A percentile compares a stretch with the other conserved stretches of the same genome.
Conservation (phyloP, 1,284 basidiomycete species). For the Ceratobasidium sp. region DNA sequence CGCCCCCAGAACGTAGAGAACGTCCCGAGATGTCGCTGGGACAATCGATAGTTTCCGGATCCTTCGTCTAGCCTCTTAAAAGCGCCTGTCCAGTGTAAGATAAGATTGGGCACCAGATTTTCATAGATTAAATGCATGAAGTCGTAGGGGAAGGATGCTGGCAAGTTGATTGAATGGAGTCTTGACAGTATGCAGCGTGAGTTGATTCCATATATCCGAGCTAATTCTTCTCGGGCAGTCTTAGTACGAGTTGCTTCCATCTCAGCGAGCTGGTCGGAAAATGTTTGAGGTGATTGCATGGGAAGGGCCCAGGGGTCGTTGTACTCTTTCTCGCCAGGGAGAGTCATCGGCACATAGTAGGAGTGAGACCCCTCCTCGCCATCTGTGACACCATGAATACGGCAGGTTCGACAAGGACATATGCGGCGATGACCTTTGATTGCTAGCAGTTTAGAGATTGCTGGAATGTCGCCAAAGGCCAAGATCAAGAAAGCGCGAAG, state of each 20-base stretch:
- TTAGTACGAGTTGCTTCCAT: conserved; percentile 46
- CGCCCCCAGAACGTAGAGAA: conserved; percentile 55
- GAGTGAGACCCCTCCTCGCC: conserved; percentile 48
- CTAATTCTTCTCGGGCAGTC: conserved; percentile 43
- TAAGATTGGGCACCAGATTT: background rate
- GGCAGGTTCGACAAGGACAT: conserved; percentile 52
- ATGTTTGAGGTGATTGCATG: conserved; percentile 46
- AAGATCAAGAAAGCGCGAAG: conserved; percentile 42
- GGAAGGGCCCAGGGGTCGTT: conserved; percentile 44
- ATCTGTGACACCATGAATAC: conserved; percentile 51
- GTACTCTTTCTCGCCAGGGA: background rate
- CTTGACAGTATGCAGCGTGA: conserved; percentile 45
- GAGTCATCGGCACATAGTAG: conserved; percentile 46
- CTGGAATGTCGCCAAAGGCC: conserved; percentile 51
- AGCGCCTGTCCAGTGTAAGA: conserved; percentile 52
- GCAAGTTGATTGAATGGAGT: conserved; percentile 49
- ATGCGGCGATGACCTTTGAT: conserved; percentile 53
- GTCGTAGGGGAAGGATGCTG: conserved; percentile 50
- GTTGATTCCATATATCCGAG: conserved; percentile 50
- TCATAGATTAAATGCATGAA: conserved; percentile 53
- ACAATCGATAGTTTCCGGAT: conserved; percentile 41
- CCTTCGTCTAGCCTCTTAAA: conserved; percentile 52
- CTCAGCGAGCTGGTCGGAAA: conserved; percentile 25
- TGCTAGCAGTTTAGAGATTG: conserved; percentile 50
- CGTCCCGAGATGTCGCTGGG: conserved; percentile 50